Evolutionary conservation across 2,329 filamentous ascomycete species (phyloP), one percentile per base, ranked within the genome.

Genomic region (Curvularia spicifera): DNA sequence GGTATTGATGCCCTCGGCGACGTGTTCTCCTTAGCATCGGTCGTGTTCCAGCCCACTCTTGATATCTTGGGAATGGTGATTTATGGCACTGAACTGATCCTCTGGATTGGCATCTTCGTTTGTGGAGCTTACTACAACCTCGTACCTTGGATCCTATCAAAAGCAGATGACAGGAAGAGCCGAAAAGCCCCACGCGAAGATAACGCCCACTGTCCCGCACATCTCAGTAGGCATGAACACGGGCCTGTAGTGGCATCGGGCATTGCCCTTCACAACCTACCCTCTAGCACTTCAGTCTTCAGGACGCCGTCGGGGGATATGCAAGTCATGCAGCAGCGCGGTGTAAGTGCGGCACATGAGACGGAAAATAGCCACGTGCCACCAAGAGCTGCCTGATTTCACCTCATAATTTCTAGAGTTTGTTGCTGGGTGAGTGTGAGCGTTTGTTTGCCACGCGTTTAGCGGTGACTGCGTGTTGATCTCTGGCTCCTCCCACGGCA

Each of bases 1-100:
- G 85, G 80, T 1, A 88, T 91, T 43, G 89, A 91, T 73, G 89
- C 88, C 0, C 80, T 85, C 0, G 89, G 89, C 0, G 89, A 91
- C 71, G 71, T 91, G 3, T 87, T 87, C 53, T 90, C 87, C 0
- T 76, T 91, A 0, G 71, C 88, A 2, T 89, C 88, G 0, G 79
- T 91, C 15, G 77, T 89, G 42, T 90, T 89, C 61, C 83, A 89
- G 69, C 79, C 81, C 0, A 76, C 78, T 18, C 67, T 88, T 3
- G 85, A 90, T 66, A 69, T 88, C 0, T 74, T 89, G 0, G 89
- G 88, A 0, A 81, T 91, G 59, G 81, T 87, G 1, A 89, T 90
- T 15, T 91, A 91, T 69, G 85, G 83, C 0, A 85, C 84, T 0
- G 88, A 91, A 71, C 79, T 91, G 51, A 77, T 81, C 0, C 78